These are phyloP conservation scores for Lentinula lateritia DNA, from an alignment of 768 basidiomycete species.

Conservation along the genomic window DNA sequence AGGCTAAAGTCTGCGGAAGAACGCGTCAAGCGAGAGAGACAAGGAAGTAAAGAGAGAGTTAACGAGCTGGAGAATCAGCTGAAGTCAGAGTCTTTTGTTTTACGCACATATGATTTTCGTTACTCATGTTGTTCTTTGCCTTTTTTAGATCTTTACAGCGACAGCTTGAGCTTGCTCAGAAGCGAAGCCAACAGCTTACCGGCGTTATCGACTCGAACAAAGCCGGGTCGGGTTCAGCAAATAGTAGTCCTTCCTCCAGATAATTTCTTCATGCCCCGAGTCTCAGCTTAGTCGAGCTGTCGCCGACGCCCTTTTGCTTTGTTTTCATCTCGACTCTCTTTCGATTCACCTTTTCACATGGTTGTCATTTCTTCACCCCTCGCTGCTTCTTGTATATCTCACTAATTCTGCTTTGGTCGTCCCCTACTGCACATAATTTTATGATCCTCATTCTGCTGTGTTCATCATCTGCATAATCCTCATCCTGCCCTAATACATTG, in stretches of 20 bases:
- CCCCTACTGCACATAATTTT: too few relatives aligned
- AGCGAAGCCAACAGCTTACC: conserved; percentile 56
- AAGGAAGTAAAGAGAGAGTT: conserved; percentile 87
- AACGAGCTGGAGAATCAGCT: conserved; percentile 65
- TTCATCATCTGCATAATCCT: too few relatives aligned
- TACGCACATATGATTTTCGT: not conserved
- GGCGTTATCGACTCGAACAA: conserved; percentile 46
- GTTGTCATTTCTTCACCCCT: not conserved
- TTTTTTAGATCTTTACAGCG: conserved; percentile 60
- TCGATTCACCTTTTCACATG: too few relatives aligned
- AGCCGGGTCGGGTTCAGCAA: conserved; percentile 16
- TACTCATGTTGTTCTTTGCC: not conserved
- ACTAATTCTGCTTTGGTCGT: not conserved
- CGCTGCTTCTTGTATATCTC: not conserved
- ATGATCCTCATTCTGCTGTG: too few relatives aligned
- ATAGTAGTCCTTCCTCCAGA: conserved; percentile 1
- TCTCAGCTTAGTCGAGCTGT: not conserved
- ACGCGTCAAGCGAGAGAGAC: conserved; percentile 87
- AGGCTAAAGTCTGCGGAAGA: conserved; percentile 81
- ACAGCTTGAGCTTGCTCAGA: conserved; percentile 75
- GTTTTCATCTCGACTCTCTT: too few relatives aligned
- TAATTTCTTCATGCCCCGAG: not conserved
- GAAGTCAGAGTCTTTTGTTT: conserved; percentile 38
- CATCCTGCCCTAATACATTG: too few relatives aligned
- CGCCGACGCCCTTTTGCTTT: too few relatives aligned